phyloP scores from a whole-genome alignment of 768 basidiomycete species.

The Lactifluus hygrophoroides region DNA sequence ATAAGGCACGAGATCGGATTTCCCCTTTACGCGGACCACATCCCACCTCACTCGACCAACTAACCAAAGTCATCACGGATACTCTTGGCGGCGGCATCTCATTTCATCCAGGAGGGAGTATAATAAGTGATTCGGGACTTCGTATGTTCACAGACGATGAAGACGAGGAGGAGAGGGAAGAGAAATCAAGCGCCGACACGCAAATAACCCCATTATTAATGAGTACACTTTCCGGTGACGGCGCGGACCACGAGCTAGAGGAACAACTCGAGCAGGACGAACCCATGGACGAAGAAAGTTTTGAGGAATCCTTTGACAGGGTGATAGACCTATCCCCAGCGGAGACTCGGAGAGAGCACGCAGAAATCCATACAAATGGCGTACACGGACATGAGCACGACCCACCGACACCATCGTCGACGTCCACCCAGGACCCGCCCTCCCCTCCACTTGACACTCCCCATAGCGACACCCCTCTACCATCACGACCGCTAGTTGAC shows the following conservation, averaged over 20 bases:
- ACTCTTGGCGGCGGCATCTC: constrained; percentile 41
- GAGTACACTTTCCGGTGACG: constrained; percentile 38
- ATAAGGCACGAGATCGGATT: constrained; percentile 2
- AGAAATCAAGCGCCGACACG: constrained; percentile 12
- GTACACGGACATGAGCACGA: constrained; percentile 7
- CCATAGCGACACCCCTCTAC: constrained; percentile 41
- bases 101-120: constrained; percentile 46
- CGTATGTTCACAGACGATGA: constrained; percentile 52
- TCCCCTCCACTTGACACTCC: constrained; percentile 18
- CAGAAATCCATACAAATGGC: constrained; percentile 20
- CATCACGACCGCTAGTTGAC: constrained; percentile 38
- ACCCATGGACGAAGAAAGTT: constrained; percentile 27
- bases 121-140: constrained; percentile 39
- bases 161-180: constrained; percentile 47
- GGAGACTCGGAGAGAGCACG: constrained; percentile 24
- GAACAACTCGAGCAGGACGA: constrained; percentile 54
- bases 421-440: constrained; percentile 31
- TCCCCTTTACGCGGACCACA: not conserved
- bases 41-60: constrained; percentile 6
- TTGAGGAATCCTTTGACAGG: constrained; percentile 20
- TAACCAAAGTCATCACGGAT: constrained; percentile 15
- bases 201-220: constrained; percentile 7
- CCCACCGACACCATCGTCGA: constrained; percentile 20
- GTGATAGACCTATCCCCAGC: constrained; percentile 29
- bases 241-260: constrained; percentile 49